phyloP scores from a whole-genome alignment of 352 stramenopile species.

The Phytophthora cactorum region DNA sequence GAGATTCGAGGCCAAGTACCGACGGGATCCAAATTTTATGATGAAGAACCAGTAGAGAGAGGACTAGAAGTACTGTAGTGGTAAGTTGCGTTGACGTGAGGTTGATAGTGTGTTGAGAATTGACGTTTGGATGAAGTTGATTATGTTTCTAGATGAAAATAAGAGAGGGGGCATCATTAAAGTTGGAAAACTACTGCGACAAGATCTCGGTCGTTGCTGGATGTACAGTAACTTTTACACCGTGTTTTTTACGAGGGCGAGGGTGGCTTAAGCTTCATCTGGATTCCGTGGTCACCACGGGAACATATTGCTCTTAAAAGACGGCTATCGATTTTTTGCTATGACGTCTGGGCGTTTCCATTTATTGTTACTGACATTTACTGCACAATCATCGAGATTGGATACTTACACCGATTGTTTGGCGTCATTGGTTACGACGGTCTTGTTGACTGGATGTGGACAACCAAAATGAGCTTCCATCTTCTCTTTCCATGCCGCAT shows the following conservation, averaged over 20 bases:
- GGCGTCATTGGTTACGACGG: background rate
- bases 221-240: no score
- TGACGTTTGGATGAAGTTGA: no score
- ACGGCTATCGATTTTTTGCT: no score
- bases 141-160: no score
- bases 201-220: no score
- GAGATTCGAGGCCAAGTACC: slow-evolving; percentile 90
- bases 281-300: no score
- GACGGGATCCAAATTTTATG: slow-evolving; percentile 92
- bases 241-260: no score
- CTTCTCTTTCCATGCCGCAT: slow-evolving; percentile 34
- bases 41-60: slow-evolving; percentile 69
- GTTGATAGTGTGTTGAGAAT: background rate
- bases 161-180: no score
- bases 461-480: slow-evolving; percentile 52
- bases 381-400: background rate
- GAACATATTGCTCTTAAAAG: no score
- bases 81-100: background rate
- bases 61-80: background rate
- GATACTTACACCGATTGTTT: background rate
- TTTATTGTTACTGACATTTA: background rate
- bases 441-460: slow-evolving; percentile 24
- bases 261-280: no score
- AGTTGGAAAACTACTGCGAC: no score
- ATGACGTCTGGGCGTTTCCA: background rate